Evolutionary conservation across 257 asterid species (phyloP), one percentile per base, ranked within the genome.

Genomic region (Rauvolfia tetraphylla): DNA sequence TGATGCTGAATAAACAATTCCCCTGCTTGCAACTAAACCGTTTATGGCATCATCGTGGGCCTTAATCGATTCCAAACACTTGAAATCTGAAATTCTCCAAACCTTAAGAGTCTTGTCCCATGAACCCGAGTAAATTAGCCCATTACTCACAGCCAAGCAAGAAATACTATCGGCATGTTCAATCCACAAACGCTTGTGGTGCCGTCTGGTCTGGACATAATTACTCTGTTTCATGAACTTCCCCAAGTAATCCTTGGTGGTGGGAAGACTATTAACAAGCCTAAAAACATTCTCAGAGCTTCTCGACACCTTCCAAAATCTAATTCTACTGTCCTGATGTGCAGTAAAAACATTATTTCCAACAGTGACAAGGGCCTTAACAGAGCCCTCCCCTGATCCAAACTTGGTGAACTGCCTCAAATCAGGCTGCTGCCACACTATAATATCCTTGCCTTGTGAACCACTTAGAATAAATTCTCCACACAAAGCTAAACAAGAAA

Each of bases 371-470:
- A 92, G 81, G 20, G 97, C 93, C 76, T 91, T 92, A 1, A 91
- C 97, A 3, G 95, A 83, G 18, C 98, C 98, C 8, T 92, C 98
- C 1, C 98, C 99, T 5, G 85, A 85, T 1, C 99, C 99, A 57
- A 95, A 95, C 61, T 86, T 95, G 0, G 98, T 87, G 81, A 92
- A 95, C 70, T 81, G 87, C 14, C 93, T 67, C 44, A 95, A 69
- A 84, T 95, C 96, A 34, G 98, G 99, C 81, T 92, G 96, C 49
- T 95, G 99, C 98, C 99, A 95, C 0, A 95, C 97, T 62, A 92
- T 89, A 63, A 95, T 92, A 78, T 95, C 98, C 41, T 85, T 89
- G 25, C 93, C 98, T 20, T 87, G 96, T 1, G 99, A 95, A 1
- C 97, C 99, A 73, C 96, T 95, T 81, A 95, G 92, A 62, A 95